Conservation (phyloP, 352 stramenopile genomes). For the Globisporangium sylvaticum region DNA sequence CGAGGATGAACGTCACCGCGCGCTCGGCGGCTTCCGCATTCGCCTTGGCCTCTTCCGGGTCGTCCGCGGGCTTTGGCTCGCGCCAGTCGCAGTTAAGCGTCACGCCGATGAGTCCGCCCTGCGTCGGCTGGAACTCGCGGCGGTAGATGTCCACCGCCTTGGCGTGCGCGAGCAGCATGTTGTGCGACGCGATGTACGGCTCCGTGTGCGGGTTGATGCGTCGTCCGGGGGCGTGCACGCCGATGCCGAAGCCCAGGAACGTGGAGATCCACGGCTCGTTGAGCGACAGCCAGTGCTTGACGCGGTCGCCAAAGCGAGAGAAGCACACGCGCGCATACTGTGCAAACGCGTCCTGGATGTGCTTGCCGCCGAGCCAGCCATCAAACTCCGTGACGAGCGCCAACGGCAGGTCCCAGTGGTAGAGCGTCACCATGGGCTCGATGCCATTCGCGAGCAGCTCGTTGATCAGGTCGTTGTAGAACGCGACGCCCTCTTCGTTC, state of each 20-base stretch:
- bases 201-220: constrained; percentile 44
- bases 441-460: constrained; percentile 62
- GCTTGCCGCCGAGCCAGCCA: constrained; percentile 42
- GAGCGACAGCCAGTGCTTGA: constrained; percentile 92
- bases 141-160: constrained; percentile 79
- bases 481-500: constrained; percentile 77
- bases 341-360: constrained; percentile 59
- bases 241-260: constrained; percentile 83
- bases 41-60: constrained; percentile 44
- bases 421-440: constrained; percentile 84
- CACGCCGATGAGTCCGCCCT: constrained; percentile 86
- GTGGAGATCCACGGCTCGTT: constrained; percentile 90
- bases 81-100: constrained; percentile 89
- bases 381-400: constrained; percentile 78
- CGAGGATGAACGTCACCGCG: constrained; percentile 84
- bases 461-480: constrained; percentile 86
- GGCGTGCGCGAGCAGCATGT: constrained; percentile 88
- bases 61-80: constrained; percentile 53
- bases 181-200: constrained; percentile 84
- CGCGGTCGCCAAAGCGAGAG: constrained; percentile 85
- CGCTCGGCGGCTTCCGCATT: constrained; percentile 68
- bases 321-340: constrained; percentile 89
- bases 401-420: constrained; percentile 94
- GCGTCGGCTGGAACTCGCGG: constrained; percentile 60
- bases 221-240: constrained; percentile 79